Percentiles rank a stretch among this genome's conserved stretches.
Conservation (phyloP, 208 protist species). For the Kentomonas sorsogonicus region DNA sequence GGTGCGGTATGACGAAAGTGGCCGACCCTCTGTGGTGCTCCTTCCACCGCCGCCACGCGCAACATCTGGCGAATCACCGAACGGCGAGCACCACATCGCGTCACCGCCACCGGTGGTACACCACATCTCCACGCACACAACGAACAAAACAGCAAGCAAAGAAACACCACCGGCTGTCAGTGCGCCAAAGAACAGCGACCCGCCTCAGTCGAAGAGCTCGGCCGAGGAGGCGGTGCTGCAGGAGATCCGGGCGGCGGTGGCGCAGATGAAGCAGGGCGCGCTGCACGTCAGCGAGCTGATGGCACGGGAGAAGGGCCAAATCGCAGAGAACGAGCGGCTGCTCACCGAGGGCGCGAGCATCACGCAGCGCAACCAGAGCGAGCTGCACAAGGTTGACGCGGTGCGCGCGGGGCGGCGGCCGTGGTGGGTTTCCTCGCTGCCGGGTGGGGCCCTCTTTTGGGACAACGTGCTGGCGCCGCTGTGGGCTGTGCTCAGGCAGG, state of each 20-base stretch:
- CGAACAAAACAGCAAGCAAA: too few relatives aligned
- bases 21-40: too few relatives aligned
- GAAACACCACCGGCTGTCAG: too few relatives aligned
- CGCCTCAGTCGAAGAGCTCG: too few relatives aligned
- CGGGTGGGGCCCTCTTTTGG: constrained; percentile 48
- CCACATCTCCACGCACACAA: not conserved
- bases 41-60: too few relatives aligned
- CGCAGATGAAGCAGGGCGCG: constrained; percentile 53
- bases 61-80: too few relatives aligned
- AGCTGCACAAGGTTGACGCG: constrained; percentile 25
- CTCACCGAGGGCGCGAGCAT: constrained; percentile 43
- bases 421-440: constrained; percentile 21
- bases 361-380: constrained; percentile 18
- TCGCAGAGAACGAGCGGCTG: constrained; percentile 33
- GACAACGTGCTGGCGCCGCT: constrained; percentile 39
- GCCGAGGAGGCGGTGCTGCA: constrained; percentile 37
- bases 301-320: constrained; percentile 31
- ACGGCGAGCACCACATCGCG: not conserved
- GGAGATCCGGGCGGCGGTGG: constrained; percentile 45
- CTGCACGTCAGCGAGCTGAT: constrained; percentile 56
- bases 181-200: too few relatives aligned
- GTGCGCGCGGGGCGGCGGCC: constrained; percentile 8
- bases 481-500: constrained; percentile 54
- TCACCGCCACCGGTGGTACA: not conserved
- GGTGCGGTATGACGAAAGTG: too few relatives aligned